Base-by-base conservation (phyloP, 768 basidiomycete species). In the Suillus luteus region DNA sequence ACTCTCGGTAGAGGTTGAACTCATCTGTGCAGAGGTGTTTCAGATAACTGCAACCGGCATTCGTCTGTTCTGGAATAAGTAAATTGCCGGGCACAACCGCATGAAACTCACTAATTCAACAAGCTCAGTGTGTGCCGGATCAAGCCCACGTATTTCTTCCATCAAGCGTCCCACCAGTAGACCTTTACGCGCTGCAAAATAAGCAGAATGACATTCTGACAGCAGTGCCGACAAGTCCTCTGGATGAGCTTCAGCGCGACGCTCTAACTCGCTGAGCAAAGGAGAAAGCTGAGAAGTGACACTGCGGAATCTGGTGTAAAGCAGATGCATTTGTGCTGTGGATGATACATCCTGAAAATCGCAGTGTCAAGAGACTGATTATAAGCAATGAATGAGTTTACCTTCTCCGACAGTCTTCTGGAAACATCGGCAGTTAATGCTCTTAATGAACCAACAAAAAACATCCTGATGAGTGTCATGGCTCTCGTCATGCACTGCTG, bases 401-500 rank as follows among this genome's bases (percentile, higher is more conserved):
- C 92, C 81, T 90, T 91, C 64, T 96, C 94, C 2, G 82, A 82
- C 52, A 96, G 73, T 11, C 91, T 85, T 68, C 84, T 90, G 1
- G 84, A 83, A 24, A 96, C 85, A 68, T 99, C 96, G 5, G 85
- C 78, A 1, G 91, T 86, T 12, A 97, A 82, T 0, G 90, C 87
- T 46, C 90, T 83, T 7, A 99, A 80, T 9, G 92, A 90, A 5
- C 89, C 90, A 7, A 96, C 88, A 70, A 97, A 98, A 77, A 91
- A 95, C 88, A 99, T 96, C 76, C 93, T 96, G 79, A 99, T 93
- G 51, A 99, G 83, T 0, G 96, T 99, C 96, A 99, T 98, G 11
- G 94, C 92, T 33, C 97, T 87, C 0, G 95, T 97, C 86, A 99
- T 91, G 74, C 97, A 99, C 76, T 99, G 97, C 71, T 97, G 96